Evolutionary conservation across 1,139 yeast species (phyloP).

Genomic region (Geotrichum klebahnii): DNA sequence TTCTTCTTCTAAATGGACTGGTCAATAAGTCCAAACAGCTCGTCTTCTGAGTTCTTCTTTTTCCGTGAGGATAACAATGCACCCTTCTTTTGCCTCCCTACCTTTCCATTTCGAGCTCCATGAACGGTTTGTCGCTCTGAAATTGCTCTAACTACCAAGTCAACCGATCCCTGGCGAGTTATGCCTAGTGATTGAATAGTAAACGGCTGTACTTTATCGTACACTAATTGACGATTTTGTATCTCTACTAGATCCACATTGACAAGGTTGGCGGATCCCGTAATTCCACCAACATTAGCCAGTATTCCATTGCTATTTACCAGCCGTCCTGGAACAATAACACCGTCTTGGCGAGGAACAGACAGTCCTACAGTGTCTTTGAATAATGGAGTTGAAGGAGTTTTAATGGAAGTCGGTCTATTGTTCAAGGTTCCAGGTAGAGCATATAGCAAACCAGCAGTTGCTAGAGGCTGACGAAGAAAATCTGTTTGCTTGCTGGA

Average conservation of each 20-base stretch:
- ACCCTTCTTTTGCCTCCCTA: constrained; percentile 2
- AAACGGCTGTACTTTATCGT: constrained; percentile 18
- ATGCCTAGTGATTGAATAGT: constrained; percentile 13
- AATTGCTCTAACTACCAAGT: constrained; percentile 13
- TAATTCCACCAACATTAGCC: constrained; percentile 25
- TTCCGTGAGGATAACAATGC: constrained; percentile 7
- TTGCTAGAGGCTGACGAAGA: constrained; percentile 22
- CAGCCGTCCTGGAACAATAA: constrained; percentile 24
- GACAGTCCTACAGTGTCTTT: constrained; percentile 3
- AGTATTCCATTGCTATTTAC: constrained; percentile 19
- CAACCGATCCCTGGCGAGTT: constrained; percentile 14
- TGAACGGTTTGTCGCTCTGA: background rate
- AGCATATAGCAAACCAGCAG: constrained; percentile 28
- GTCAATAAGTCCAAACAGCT: constrained; percentile 1
- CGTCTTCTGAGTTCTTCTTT: background rate
- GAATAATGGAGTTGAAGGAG: background rate
- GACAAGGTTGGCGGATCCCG: constrained; percentile 19
- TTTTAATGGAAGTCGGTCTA: constrained; percentile 20
- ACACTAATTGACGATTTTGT: constrained; percentile 2
- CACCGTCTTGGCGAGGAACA: constrained; percentile 2
- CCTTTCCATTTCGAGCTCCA: background rate
- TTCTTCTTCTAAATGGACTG: constrained; percentile 3
- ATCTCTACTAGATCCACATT: constrained; percentile 4
- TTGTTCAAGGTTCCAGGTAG: constrained; percentile 26
- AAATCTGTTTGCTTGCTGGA: background rate